Percentiles rank a stretch among this genome's conserved stretches.
Conservation (phyloP, 2,329 filamentous ascomycete species). For the Colletotrichum agaves region DNA sequence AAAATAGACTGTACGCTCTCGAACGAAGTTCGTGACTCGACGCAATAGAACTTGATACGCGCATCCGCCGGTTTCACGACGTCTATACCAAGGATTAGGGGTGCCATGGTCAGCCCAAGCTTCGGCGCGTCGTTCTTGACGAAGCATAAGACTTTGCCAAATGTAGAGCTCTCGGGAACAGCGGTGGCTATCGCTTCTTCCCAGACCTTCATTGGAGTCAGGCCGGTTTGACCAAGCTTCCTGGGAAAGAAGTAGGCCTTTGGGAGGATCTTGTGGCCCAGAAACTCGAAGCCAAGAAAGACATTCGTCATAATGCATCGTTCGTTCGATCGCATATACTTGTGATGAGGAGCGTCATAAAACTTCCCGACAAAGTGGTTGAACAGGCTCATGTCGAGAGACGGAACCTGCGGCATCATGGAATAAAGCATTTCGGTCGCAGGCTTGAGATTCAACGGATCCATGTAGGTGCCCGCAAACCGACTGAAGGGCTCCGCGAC, state of each 20-base stretch:
- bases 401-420: constrained; percentile 1
- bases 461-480: constrained; percentile 23
- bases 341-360: constrained; percentile 8
- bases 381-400: constrained; percentile 23
- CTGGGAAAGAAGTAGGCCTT: constrained; percentile 23
- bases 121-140: background rate
- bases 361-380: constrained; percentile 24
- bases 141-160: constrained; percentile 1
- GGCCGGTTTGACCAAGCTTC: constrained; percentile 16
- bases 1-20: background rate
- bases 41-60: constrained; percentile 23
- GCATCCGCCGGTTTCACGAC: background rate
- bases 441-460: constrained; percentile 22
- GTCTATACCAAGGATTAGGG: constrained; percentile 17
- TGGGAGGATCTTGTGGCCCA: background rate
- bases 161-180: background rate
- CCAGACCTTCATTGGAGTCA: constrained; percentile 18
- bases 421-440: constrained; percentile 7
- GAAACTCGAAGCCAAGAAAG: constrained; percentile 23
- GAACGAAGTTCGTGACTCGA: constrained; percentile 14
- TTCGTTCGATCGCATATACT: constrained; percentile 8
- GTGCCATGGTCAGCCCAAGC: constrained; percentile 4
- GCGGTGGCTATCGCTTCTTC: constrained; percentile 17
- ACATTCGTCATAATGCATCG: constrained; percentile 10
- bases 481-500: constrained; percentile 23